Evolutionary conservation across 345 rosid genomes (phyloP).

Genomic region (Lepidium aucheri): DNA sequence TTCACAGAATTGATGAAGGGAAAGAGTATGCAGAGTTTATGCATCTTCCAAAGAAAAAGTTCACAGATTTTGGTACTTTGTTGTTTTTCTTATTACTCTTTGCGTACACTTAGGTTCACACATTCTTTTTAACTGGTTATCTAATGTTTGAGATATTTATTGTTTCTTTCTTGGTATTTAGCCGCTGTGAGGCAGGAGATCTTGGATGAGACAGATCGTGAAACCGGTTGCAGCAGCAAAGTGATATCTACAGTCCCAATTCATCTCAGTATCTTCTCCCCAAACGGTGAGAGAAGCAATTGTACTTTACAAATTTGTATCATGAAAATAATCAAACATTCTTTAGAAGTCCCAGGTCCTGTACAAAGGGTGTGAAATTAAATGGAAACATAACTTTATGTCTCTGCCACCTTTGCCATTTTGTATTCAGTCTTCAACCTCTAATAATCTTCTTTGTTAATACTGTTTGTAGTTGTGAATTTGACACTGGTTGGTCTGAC

Average conservation of each 20-base stretch:
- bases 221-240: slow-evolving; percentile 78
- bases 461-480: slow-evolving; percentile 64
- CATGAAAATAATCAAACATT: neutral
- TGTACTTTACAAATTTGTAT: neutral
- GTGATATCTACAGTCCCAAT: slow-evolving; percentile 82
- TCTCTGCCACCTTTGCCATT: neutral
- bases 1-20: slow-evolving; percentile 82
- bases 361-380: neutral
- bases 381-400: neutral
- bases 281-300: slow-evolving; percentile 58
- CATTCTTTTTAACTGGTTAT: neutral
- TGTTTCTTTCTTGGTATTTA: slow-evolving; percentile 25
- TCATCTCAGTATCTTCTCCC: slow-evolving; percentile 90
- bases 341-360: neutral
- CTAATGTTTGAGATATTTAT: neutral
- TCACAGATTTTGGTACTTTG: slow-evolving; percentile 75
- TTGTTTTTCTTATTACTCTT: neutral
- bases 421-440: neutral
- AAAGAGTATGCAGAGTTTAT: slow-evolving; percentile 93
- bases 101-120: neutral
- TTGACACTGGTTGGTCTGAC: slow-evolving; percentile 91
- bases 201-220: slow-evolving; percentile 91
- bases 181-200: slow-evolving; percentile 92
- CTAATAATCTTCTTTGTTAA: neutral
- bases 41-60: slow-evolving; percentile 87